phyloP scores from a whole-genome alignment of 2,329 filamentous ascomycete species.

The Cladosporium sp. region DNA sequence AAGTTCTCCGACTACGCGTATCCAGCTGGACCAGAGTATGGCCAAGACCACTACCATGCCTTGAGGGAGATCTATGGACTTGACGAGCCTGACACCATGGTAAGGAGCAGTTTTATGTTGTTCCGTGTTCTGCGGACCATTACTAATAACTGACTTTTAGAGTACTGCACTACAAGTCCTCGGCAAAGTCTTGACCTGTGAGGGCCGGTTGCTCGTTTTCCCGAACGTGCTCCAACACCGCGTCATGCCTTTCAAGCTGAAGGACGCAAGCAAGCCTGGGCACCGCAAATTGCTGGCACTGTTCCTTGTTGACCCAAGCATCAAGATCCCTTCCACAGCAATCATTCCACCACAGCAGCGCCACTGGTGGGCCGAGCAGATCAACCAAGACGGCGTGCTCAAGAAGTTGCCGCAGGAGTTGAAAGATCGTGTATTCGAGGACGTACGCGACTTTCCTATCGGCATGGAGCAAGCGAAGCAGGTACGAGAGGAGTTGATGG shows the following conservation, averaged over 20 bases:
- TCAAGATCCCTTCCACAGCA: slow-evolving; percentile 45
- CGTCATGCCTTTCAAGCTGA: slow-evolving; percentile 48
- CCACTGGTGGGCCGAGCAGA: slow-evolving; percentile 35
- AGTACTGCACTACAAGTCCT: slow-evolving; percentile 39
- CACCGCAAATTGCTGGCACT: slow-evolving; percentile 51
- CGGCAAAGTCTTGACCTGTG: slow-evolving; percentile 45
- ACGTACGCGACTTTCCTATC: slow-evolving; percentile 40
- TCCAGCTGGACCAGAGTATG: neutral
- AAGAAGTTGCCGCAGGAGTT: slow-evolving; percentile 71
- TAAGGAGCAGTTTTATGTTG: too few relatives aligned
- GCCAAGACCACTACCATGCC: neutral
- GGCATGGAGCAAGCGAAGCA: neutral
- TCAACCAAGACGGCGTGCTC: slow-evolving; percentile 61
- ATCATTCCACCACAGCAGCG: slow-evolving; percentile 47
- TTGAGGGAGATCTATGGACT: neutral
- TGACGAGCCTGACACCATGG: too few relatives aligned
- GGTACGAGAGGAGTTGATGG: neutral
- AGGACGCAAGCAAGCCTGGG: slow-evolving; percentile 48
- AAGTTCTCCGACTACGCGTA: too few relatives aligned
- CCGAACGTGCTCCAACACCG: slow-evolving; percentile 52
- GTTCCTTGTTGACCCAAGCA: slow-evolving; percentile 53
- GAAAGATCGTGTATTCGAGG: slow-evolving; percentile 71
- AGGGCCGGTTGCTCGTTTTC: slow-evolving; percentile 52
- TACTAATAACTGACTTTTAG: slow-evolving; percentile 3
- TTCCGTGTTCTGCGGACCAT: too few relatives aligned